Evolutionary conservation across 2,329 filamentous ascomycete genomes (phyloP), one percentile per base, ranked within the genome.

Genomic region (Scolecobasidium constrictum): DNA sequence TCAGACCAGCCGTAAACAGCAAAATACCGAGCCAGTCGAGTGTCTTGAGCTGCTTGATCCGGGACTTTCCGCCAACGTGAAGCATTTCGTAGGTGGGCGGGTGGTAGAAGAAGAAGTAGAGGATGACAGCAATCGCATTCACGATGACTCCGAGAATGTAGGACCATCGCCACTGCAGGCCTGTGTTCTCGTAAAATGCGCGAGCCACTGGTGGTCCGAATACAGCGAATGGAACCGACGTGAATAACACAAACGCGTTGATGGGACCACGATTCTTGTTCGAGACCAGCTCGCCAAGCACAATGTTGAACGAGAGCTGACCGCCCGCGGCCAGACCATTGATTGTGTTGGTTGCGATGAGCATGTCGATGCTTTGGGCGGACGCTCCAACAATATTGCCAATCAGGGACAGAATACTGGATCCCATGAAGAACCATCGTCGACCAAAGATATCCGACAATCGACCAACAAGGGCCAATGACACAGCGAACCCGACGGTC

Each of bases 11-110:
- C 36, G 68, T 64, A 46, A 68, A 69, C 21, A 73, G 52, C 21
- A 65, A 59, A 2, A 69, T 62, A 20, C 68, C 68, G 31, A 72
- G 52, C 46, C 65, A 73, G 51, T 75, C 72, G 42, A 75, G 60
- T 12, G 67, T 61, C 15, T 53, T 53, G n/a, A 73, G 42, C 26
- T 56, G 44, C 42, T 55, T 31, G 48, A 44, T 49, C 34, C 50
- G 50, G 1, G 48, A 49, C 46, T 56, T 53, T 6, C 47, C 46
- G 39, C 56, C 54, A 13, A 48, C 44, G 50, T 58, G 56, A 46
- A 56, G 56, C 4, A 52, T 55, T 23, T 52, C 44, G 43, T 53
- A 57, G 19, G 39, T 53, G 17, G 55, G 54, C 13, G 54, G 55
- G 15, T 50, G 43, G 45, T 57, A 57, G 42, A 50, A 53, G 43